Base-by-base conservation (phyloP, 2,329 filamentous ascomycete genomes). In the Fusarium nisikadoi region DNA sequence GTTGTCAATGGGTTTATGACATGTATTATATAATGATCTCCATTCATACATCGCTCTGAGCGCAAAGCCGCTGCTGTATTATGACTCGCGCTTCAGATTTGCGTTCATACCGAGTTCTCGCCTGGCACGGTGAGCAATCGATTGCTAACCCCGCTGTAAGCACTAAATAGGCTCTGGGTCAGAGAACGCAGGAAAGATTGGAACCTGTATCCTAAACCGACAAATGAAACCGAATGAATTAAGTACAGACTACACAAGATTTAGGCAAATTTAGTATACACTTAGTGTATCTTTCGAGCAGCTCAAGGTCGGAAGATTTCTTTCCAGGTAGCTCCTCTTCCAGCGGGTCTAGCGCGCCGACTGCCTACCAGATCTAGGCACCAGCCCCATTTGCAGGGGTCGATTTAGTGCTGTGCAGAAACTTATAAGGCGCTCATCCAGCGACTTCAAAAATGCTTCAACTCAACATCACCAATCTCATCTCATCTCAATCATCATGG, bases 1-100 rank as follows among this genome's bases (percentile, higher is more conserved):
- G 31, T n/a, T 29, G 14, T 33, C n/a, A 17, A 20, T 6, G 12
- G 0, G 23, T 36, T 13, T 13, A 16, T 14, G 19, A 14, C 20
- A 6, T 63, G 65, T 52, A 68, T 31, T 29, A 52, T 56, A 46
- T 63, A 17, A 9, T 19, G 16, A n/a, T 68, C 64, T 33, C 63
- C 41, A 17, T 13, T 53, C 53, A 54, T 16, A 27, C 10, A 52
- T 6, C 2, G 23, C 23, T 27, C 10, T n/a, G 12, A n/a, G 33
- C 38, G 23, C 17, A 6, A 52, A 2, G 17, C 16, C 9, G 12
- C 33, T 38, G 6, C 23, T 25, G 2, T 12, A 7, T 8, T 2
- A 52, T 2, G 23, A 25, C n/a, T 16, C 1, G 8, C 7, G 19
- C 23, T 17, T 11, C 1, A 5, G 33, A 27, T 33, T 25, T 11